Base-by-base conservation (phyloP, 352 stramenopile genomes). In the Halophytophthora batemanensis region DNA sequence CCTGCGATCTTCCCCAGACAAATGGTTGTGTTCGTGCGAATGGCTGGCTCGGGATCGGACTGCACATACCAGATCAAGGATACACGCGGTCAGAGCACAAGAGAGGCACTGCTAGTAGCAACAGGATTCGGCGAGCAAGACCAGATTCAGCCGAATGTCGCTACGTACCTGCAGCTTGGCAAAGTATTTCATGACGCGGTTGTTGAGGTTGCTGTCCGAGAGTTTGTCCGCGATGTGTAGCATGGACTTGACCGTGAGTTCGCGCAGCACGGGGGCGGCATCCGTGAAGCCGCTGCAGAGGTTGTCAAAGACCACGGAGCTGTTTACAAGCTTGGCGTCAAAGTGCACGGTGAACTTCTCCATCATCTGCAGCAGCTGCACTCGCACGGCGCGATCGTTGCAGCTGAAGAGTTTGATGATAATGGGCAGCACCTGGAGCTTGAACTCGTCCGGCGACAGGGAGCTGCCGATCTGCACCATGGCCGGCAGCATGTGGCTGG, bases 11-110 rank as follows among this genome's bases (percentile, higher is more conserved):
- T 95, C 28, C 83, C 86, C 15, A 97, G 50, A 62, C 91, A 97
- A 44, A 97, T 97, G 12, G 91, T 96, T 15, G 90, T 96, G 56
- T 97, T 97, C 22, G 90, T 97, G 40, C 88, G 85, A 51, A 97
- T 97, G 7, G 87, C 87, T 53, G 90, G 84, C 56, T 97, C 88
- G 0, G 86, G 75, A 51, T 97, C 90, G 12, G 77, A 80, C 79
- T 94, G 44, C 15, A 58, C 29, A 31, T 18, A 29, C 45, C 23
- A 46, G 2, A 28, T 15, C 38, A 28, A 15, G 38, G 23, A 29
- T 48, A 36, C n/a, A 19, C 5, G 2, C 6, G 18, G 6, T 3
- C 18, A 49, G n/a, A n/a, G n/a, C n/a, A n/a, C n/a, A n/a, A 25
- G 18, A 37, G 18, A 19, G 36, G 36, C 25, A 31, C 4, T 8